These are phyloP conservation scores for Geotrichum reessii DNA, from an alignment of 1,139 yeast species.

Conservation along the genomic window DNA sequence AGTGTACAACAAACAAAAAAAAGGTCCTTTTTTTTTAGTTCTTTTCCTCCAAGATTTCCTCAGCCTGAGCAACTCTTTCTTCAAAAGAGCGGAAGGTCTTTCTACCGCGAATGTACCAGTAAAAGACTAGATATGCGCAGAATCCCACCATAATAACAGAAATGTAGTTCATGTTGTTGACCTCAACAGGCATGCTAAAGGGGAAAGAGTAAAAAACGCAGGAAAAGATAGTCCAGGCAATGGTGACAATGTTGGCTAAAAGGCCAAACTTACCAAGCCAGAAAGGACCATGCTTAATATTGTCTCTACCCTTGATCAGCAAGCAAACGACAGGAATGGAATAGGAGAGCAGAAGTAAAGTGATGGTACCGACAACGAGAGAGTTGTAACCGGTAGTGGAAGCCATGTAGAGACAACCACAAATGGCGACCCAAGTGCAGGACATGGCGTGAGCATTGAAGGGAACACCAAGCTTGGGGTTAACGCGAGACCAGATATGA, in stretches of 20 bases:
- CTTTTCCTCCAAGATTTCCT: not conserved
- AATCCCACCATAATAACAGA: slow-evolving; percentile 40
- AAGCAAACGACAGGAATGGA: slow-evolving; percentile 49
- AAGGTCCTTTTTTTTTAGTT: not conserved
- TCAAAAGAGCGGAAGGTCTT: not conserved
- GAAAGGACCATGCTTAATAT: slow-evolving; percentile 61
- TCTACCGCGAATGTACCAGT: slow-evolving; percentile 5
- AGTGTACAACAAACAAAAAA: not conserved
- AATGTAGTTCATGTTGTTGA: slow-evolving; percentile 70
- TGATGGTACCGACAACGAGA: slow-evolving; percentile 51
- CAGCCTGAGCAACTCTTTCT: not conserved
- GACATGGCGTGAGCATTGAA: slow-evolving; percentile 52
- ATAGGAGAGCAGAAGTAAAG: slow-evolving; percentile 47
- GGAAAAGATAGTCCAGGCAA: slow-evolving; percentile 57
- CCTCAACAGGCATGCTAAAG: slow-evolving; percentile 62
- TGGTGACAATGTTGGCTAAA: slow-evolving; percentile 50
- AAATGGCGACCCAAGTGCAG: slow-evolving; percentile 42
- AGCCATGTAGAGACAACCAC: slow-evolving; percentile 50
- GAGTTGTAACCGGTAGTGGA: slow-evolving; percentile 53
- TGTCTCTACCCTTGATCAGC: slow-evolving; percentile 52
- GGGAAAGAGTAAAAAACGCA: slow-evolving; percentile 68
- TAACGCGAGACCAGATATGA: slow-evolving; percentile 44
- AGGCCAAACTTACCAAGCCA: slow-evolving; percentile 61
- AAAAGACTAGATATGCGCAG: not conserved
- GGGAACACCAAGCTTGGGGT: slow-evolving; percentile 46